Conservation (phyloP, 768 basidiomycete genomes). For the Tulasnella sp. region DNA sequence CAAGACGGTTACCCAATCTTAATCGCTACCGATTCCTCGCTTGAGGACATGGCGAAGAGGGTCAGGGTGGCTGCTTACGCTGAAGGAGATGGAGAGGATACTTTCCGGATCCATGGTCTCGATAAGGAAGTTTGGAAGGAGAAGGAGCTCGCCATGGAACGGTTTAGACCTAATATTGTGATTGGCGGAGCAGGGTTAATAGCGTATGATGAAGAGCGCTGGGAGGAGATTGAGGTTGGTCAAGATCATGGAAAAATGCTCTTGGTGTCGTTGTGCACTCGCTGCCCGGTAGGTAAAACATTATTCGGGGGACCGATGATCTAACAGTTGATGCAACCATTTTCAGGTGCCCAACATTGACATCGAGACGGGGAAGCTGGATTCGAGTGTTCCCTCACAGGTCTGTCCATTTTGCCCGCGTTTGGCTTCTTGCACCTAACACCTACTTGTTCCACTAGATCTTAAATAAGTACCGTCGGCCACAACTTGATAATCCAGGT, state of each 20-base stretch:
- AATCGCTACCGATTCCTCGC: conserved; percentile 64
- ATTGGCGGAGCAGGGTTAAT: conserved; percentile 54
- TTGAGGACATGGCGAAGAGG: conserved; percentile 50
- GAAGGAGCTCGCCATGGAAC: conserved; percentile 55
- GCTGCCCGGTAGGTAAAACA: conserved; percentile 58
- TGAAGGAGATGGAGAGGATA: conserved; percentile 40
- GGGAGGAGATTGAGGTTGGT: conserved; percentile 59
- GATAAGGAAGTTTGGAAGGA: conserved; percentile 46
- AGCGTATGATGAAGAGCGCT: conserved; percentile 68
- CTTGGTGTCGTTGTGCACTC: conserved; percentile 64
- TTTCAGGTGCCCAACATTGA: conserved; percentile 69
- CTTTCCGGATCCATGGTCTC: neutral
- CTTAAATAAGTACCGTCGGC: conserved; percentile 66
- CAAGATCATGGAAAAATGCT: conserved; percentile 40
- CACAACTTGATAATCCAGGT: conserved; percentile 49
- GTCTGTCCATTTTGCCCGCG: conserved; percentile 11
- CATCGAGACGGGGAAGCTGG: conserved; percentile 58
- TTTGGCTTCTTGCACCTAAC: neutral
- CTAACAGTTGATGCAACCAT: conserved; percentile 25
- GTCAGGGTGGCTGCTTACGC: conserved; percentile 45
- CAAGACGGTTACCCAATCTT: conserved; percentile 73
- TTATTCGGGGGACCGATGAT: conserved; percentile 9
- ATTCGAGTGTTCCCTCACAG: conserved; percentile 62
- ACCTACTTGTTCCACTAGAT: conserved; percentile 45
- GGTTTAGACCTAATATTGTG: conserved; percentile 76